A percentile compares a stretch with the other conserved stretches of the same genome.
Conservation (phyloP, 768 basidiomycete genomes). For the Lentinula edodes region DNA sequence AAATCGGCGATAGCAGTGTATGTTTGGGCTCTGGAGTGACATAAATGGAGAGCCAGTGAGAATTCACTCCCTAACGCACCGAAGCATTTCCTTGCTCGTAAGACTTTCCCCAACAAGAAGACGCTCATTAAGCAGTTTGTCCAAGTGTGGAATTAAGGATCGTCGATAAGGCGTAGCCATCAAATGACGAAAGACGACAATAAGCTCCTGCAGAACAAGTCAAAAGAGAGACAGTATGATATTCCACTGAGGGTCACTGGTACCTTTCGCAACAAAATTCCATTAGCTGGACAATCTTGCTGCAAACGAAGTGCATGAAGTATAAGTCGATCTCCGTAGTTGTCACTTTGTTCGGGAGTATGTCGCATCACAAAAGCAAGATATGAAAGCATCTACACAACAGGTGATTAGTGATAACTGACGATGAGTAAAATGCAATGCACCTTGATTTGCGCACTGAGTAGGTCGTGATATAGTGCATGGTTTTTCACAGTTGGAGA, state of each 20-base stretch:
- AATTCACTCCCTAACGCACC: slow-evolving; percentile 36
- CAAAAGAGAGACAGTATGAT: background rate
- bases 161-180: slow-evolving; percentile 73
- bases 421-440: slow-evolving; percentile 9
- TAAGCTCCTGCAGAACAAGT: slow-evolving; percentile 60
- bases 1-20: slow-evolving; percentile 91
- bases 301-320: slow-evolving; percentile 79
- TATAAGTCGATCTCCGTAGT: slow-evolving; percentile 78
- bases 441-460: slow-evolving; percentile 89
- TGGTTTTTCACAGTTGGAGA: slow-evolving; percentile 70
- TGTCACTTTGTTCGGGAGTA: slow-evolving; percentile 46
- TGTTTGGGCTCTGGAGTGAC: slow-evolving; percentile 54
- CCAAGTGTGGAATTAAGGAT: slow-evolving; percentile 75
- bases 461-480: slow-evolving; percentile 73
- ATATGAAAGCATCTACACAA: slow-evolving; percentile 77
- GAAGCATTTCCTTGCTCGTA: slow-evolving; percentile 78
- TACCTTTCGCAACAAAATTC: slow-evolving; percentile 78
- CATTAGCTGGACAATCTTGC: slow-evolving; percentile 89
- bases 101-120: slow-evolving; percentile 84
- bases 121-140: slow-evolving; percentile 86
- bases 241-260: background rate
- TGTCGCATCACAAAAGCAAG: slow-evolving; percentile 83
- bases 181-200: slow-evolving; percentile 90
- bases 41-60: slow-evolving; percentile 6
- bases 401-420: slow-evolving; percentile 6